phyloP scores from a whole-genome alignment of 2,329 filamentous ascomycete genomes.

The Onygenales sp. region DNA sequence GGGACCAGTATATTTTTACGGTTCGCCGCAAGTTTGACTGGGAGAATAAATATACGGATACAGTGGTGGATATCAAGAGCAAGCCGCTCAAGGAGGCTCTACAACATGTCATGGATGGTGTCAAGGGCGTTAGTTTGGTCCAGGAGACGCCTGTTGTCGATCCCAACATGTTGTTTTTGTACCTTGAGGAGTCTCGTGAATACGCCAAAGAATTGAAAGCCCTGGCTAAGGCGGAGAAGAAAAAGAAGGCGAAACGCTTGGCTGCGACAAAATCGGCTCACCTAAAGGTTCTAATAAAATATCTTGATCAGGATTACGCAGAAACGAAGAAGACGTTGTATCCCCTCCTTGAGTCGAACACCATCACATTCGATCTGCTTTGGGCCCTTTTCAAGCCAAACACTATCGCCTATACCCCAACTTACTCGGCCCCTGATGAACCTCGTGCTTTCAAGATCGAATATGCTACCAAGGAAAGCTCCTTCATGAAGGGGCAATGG shows the following conservation, averaged over 20 bases:
- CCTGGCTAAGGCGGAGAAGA: conserved; percentile 50
- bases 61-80: conserved; percentile 76
- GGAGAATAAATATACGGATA: conserved; percentile 69
- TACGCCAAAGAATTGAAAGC: conserved; percentile 56
- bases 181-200: conserved; percentile 65
- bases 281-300: conserved; percentile 62
- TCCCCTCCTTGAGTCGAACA: conserved; percentile 68
- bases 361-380: conserved; percentile 79
- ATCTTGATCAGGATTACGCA: conserved; percentile 73
- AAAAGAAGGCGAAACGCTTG: conserved; percentile 30
- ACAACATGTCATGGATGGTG: conserved; percentile 61
- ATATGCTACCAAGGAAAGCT: conserved; percentile 58
- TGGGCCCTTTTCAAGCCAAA: conserved; percentile 88
- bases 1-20: conserved; percentile 73
- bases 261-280: conserved; percentile 33
- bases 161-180: conserved; percentile 63
- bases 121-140: conserved; percentile 70
- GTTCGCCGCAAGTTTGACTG: conserved; percentile 74
- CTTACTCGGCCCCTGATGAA: conserved; percentile 67
- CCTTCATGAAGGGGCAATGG: conserved; percentile 62
- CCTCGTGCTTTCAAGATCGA: conserved; percentile 77
- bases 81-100: conserved; percentile 64
- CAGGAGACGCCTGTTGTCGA: conserved; percentile 67
- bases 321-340: conserved; percentile 70
- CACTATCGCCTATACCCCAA: conserved; percentile 66